Conservation (phyloP, 768 basidiomycete genomes). For the Macrolepiota albuminosa region DNA sequence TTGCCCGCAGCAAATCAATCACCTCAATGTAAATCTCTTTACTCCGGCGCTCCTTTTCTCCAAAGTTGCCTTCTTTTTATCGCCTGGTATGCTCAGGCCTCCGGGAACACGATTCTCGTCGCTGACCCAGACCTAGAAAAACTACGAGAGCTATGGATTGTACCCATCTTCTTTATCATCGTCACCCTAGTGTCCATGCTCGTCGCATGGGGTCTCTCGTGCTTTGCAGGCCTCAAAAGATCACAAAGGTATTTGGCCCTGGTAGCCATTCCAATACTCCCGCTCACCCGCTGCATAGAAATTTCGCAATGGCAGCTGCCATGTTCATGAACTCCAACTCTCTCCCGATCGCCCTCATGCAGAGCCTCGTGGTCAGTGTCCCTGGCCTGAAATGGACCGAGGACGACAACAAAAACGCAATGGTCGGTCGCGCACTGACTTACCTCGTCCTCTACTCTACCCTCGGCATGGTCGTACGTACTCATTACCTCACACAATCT, state of each 20-base stretch:
- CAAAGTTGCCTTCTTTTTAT: slow-evolving; percentile 90
- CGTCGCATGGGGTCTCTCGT: slow-evolving; percentile 61
- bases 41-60: slow-evolving; percentile 86
- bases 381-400: slow-evolving; percentile 76
- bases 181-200: slow-evolving; percentile 69
- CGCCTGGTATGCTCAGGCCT: slow-evolving; percentile 51
- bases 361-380: slow-evolving; percentile 81
- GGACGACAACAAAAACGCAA: slow-evolving; percentile 79
- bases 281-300: slow-evolving; percentile 32
- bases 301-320: slow-evolving; percentile 74
- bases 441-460: slow-evolving; percentile 93
- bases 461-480: slow-evolving; percentile 82
- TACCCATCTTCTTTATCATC: slow-evolving; percentile 80
- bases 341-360: slow-evolving; percentile 91
- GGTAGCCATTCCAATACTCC: neutral
- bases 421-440: slow-evolving; percentile 87
- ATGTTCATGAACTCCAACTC: slow-evolving; percentile 97
- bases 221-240: slow-evolving; percentile 57
- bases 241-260: slow-evolving; percentile 61
- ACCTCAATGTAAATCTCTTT: slow-evolving; percentile 85
- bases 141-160: slow-evolving; percentile 77
- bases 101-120: neutral
- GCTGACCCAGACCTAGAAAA: slow-evolving; percentile 42
- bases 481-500: neutral
- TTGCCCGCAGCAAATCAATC: slow-evolving; percentile 61